Base-by-base conservation (phyloP, 768 basidiomycete genomes). In the Rhodotorula babjevae region DNA sequence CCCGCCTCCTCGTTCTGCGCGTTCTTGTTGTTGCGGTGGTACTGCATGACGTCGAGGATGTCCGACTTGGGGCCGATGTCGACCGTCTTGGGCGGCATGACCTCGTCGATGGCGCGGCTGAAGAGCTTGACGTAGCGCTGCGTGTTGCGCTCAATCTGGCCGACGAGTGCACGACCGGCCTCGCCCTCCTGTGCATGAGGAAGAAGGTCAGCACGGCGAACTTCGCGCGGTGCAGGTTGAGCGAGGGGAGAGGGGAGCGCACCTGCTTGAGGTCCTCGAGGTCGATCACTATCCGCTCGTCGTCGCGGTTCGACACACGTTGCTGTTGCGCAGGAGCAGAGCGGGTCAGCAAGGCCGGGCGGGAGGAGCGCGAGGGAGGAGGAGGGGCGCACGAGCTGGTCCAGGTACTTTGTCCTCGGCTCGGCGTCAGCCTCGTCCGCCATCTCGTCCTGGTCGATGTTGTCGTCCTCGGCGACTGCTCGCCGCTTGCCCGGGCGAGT, bases 41-140 rank as follows among this genome's bases (percentile, higher is more conserved):
- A 92, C 73, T 98, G 85, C 69, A 99, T 96, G 10, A 98, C 88
- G 81, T 99, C 96, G 53, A 97, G 90, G 61, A 97, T 94, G 81
- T 99, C 96, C 73, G 92, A 90, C 53, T 92, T 87, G 73, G 92
- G 88, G 68, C 87, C 89, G 71, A 97, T 90, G 77, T 96, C 93
- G 79, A 88, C 90, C 16, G 90, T 93, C 21, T 93, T 91, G 29
- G 31, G 40, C 25, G 93, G 94, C 85, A 97, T 88, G 65, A 95
- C 85, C 73, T 87, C 86, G 84, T 99, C 96, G 65, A 97, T 86
- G 59, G 90, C 92, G 78, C 92, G 89, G 76, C 88, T 87, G 83
- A 98, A 97, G 31, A 99, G 84, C 73, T 85, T 85, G 74, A 92
- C 86, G 82, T 98, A 99, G 78, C 95, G 92, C 74, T 91, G 87